Base-by-base conservation (phyloP, 2,329 filamentous ascomycete species). In the Beauveria sp. region DNA sequence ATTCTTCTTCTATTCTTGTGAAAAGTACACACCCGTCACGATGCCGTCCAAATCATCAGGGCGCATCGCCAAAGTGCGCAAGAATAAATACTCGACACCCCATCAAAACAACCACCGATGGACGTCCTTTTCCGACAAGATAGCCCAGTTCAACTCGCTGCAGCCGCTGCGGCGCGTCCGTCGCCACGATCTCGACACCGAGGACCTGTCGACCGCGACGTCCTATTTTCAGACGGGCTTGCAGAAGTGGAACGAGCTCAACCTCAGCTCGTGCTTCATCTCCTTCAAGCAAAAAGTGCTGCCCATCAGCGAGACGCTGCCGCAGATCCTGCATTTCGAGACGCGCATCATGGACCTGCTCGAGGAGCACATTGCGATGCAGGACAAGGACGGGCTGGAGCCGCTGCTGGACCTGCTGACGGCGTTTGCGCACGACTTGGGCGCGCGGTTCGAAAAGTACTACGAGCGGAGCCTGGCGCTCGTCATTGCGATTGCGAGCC, bases 371-470 rank as follows among this genome's bases (percentile, higher is more conserved):
- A 93, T 98, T 64, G 84, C 86, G 58, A 84, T 84, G 68, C 87
- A 88, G 63, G 91, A 97, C 68, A 85, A 86, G 65, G 83, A 93
- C 68, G 88, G 90, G 1, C 78, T 97, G 63, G 93, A 99, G 70
- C 90, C 95, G 10, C 77, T 99, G 46, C 78, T 99, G 62, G 90
- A 90, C 66, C 83, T 99, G n/a, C 75, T 97, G 63, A 90, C 92
- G 14, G 91, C 95, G 46, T 93, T 99, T 71, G 93, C 95, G n/a
- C 92, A 96, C 72, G 96, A 99, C 70, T 75, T 99, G 61, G 93
- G 93, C 56, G 81, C 83, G 20, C 83, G 87, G 53, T 99, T 99
- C 70, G 93, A 97, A 75, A 91, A 89, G 70, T 86, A 96, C 73
- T 98, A 96, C 72, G 82, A 86, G 51, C 82, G 84, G 57, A 86